phyloP scores from a whole-genome alignment of 192 early-diverging fungal species.

The Coemansia interrupta region DNA sequence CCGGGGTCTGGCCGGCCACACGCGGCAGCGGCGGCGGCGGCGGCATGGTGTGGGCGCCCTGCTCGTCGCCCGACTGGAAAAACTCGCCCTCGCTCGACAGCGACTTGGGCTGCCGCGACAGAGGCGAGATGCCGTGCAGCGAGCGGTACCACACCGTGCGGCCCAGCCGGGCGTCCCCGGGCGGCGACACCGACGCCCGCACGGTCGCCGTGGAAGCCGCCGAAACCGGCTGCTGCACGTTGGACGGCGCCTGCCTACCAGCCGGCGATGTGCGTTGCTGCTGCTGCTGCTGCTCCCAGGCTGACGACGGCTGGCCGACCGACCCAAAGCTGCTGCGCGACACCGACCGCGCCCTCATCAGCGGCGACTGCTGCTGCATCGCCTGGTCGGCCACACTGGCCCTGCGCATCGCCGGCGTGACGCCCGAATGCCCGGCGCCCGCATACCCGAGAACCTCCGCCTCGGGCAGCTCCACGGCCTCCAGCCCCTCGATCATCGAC shows the following conservation, averaged over 20 bases:
- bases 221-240: not conserved
- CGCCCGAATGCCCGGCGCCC: conserved; percentile 4
- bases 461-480: conserved; percentile 36
- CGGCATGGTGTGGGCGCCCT: too few relatives aligned
- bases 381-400: conserved; percentile 1
- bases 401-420: not conserved
- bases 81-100: conserved; percentile 41
- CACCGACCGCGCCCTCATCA: conserved; percentile 33
- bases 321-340: conserved; percentile 44
- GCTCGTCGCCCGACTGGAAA: not conserved
- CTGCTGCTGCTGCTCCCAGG: not conserved
- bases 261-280: not conserved
- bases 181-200: conserved; percentile 3
- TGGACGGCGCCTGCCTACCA: not conserved
- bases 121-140: conserved; percentile 44
- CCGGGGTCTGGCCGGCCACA: too few relatives aligned
- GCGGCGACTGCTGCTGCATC: conserved; percentile 16
- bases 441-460: conserved; percentile 24
- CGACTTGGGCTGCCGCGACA: conserved; percentile 43
- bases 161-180: conserved; percentile 14
- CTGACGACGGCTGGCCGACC: not conserved
- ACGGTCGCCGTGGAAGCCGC: not conserved
- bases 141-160: conserved; percentile 45
- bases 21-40: too few relatives aligned
- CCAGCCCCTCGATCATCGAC: conserved; percentile 47